phyloP scores from a whole-genome alignment of 2,329 filamentous ascomycete genomes.

The Aspergillus quadricinctus region DNA sequence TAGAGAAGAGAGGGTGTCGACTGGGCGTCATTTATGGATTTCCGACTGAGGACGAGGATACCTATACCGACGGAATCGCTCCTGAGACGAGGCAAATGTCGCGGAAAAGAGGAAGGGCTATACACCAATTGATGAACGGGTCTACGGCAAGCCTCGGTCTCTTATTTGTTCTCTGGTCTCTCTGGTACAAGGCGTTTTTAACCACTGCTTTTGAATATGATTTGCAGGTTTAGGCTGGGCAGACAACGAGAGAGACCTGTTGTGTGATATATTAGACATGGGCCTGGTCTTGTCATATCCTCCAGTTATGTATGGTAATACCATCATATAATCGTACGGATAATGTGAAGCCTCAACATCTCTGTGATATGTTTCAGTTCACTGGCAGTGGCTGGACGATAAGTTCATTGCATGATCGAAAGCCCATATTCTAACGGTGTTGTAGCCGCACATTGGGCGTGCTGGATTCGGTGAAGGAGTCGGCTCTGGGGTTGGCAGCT shows the following conservation, averaged over 20 bases:
- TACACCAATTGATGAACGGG: not conserved
- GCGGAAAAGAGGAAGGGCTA: not conserved
- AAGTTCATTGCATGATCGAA: no score
- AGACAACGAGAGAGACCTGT: not conserved
- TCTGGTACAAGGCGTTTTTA: conserved; percentile 18
- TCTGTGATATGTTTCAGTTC: not conserved
- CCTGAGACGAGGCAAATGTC: conserved; percentile 5
- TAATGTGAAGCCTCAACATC: not conserved
- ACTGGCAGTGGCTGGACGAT: not conserved
- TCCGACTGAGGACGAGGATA: conserved; percentile 6
- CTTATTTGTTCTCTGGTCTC: conserved; percentile 9
- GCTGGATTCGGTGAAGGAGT: no score
- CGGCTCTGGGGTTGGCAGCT: no score
- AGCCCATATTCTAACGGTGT: no score
- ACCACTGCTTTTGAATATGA: conserved; percentile 16
- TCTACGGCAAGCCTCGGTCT: conserved; percentile 1
- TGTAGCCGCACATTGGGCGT: no score
- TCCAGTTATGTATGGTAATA: not conserved
- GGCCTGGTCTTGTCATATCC: not conserved
- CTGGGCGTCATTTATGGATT: conserved; percentile 7
- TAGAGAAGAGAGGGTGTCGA: conserved; percentile 22
- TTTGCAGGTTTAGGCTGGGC: not conserved
- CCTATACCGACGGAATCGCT: conserved; percentile 13
- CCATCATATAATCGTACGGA: not conserved
- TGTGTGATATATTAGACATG: not conserved